phyloP scores from a whole-genome alignment of 1,284 basidiomycete genomes.

The Trichosporon coremiiforme region DNA sequence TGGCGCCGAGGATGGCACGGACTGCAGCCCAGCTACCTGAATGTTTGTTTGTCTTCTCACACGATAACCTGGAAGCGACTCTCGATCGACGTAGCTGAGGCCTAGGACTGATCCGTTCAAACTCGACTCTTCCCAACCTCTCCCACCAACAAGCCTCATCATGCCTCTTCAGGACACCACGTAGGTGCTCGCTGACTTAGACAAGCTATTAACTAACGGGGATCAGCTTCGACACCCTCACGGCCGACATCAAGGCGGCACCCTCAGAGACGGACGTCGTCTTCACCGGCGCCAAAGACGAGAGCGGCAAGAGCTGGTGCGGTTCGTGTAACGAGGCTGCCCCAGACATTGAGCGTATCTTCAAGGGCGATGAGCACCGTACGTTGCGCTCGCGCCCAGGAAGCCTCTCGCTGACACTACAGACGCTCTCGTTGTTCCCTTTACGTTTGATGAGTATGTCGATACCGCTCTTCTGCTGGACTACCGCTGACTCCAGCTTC shows the following conservation, averaged over 20 bases:
- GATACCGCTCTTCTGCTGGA: not conserved
- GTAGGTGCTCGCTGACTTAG: not conserved
- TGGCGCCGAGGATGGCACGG: no score
- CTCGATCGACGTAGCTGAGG: no score
- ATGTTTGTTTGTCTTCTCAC: not conserved
- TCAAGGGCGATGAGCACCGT: conserved; percentile 11
- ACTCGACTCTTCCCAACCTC: not conserved
- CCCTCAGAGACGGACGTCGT: conserved; percentile 14
- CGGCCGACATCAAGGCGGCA: conserved; percentile 22
- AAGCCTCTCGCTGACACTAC: not conserved
- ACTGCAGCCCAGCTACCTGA: not conserved
- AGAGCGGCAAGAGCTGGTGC: conserved; percentile 23
- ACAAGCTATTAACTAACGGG: not conserved
- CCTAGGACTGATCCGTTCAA: not conserved
- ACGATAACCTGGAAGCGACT: not conserved
- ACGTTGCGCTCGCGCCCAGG: not conserved
- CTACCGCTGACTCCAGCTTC: conserved; percentile 8
- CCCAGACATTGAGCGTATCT: conserved; percentile 18
- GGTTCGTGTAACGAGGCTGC: conserved; percentile 1
- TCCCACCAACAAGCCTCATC: not conserved
- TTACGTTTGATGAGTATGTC: conserved; percentile 18
- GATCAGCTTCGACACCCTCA: not conserved
- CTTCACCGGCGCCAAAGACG: conserved; percentile 20
- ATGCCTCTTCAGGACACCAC: not conserved
- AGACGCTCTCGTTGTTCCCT: conserved; percentile 16